Conservation (phyloP, 148 eudicot genomes). For the Heliamphora exappendiculata region DNA sequence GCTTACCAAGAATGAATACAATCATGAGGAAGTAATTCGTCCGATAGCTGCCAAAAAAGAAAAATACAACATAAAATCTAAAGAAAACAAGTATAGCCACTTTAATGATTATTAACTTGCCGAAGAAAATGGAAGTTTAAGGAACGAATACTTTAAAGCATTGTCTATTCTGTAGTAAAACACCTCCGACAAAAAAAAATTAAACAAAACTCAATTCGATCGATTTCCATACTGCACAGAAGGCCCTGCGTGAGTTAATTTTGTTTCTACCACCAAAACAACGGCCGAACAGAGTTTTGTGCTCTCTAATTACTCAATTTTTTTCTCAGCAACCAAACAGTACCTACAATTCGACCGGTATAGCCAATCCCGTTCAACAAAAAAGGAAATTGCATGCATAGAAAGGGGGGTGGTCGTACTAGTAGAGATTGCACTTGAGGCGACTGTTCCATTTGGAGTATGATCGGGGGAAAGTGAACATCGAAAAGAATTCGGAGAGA, state of each 20-base stretch:
- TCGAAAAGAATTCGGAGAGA: slow-evolving; percentile 67
- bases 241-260: not conserved
- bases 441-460: slow-evolving; percentile 77
- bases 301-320: too few species aligned
- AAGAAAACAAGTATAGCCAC: not conserved
- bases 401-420: slow-evolving; percentile 34
- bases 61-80: not conserved
- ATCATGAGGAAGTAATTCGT: slow-evolving; percentile 91
- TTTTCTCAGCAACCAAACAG: slow-evolving; percentile 1
- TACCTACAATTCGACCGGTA: not conserved
- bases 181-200: slow-evolving; percentile 4
- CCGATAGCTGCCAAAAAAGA: slow-evolving; percentile 68
- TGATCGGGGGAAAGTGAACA: slow-evolving; percentile 78
- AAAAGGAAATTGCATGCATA: not conserved
- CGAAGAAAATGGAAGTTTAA: not conserved
- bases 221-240: not conserved
- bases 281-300: not conserved
- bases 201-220: not conserved
- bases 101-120: not conserved
- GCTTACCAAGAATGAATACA: slow-evolving; percentile 75
- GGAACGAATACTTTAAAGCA: not conserved
- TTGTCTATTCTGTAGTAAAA: not conserved
- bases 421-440: slow-evolving; percentile 92
- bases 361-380: not conserved
- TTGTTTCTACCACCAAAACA: not conserved